Conservation (phyloP, 352 stramenopile species). For the Saprolegnia parasitica region DNA sequence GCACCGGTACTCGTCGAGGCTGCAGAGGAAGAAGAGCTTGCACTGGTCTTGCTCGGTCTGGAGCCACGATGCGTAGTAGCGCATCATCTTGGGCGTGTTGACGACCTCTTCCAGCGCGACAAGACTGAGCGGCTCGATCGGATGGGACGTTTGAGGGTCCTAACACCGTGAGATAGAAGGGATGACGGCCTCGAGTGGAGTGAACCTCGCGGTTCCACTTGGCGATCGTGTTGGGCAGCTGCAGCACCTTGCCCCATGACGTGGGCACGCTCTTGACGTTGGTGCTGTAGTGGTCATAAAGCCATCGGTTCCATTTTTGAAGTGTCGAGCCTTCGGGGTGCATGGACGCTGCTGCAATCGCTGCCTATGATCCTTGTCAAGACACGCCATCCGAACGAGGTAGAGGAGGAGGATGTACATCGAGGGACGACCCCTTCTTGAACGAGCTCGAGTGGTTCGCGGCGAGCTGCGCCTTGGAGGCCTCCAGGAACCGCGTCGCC, state of each 20-base stretch:
- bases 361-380: background rate
- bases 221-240: conserved; percentile 30
- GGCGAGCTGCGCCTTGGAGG: conserved; percentile 30
- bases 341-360: background rate
- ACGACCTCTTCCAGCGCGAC: conserved; percentile 77
- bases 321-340: conserved; percentile 53
- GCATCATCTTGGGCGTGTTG: conserved; percentile 75
- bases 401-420: background rate
- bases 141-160: conserved; percentile 13
- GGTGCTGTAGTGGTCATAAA: conserved; percentile 65
- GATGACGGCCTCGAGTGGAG: background rate
- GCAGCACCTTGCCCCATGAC: conserved; percentile 52
- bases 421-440: background rate
- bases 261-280: conserved; percentile 62
- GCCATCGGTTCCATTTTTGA: conserved; percentile 80
- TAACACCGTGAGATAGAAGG: background rate
- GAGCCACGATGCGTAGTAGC: conserved; percentile 68
- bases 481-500: conserved; percentile 58
- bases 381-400: background rate
- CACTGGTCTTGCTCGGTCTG: conserved; percentile 49
- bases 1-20: conserved; percentile 68
- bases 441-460: background rate
- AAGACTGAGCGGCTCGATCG: conserved; percentile 37
- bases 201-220: conserved; percentile 15
- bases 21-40: conserved; percentile 79